Conservation (phyloP, 305 asterid species). For the Fraxinus dipetala region DNA sequence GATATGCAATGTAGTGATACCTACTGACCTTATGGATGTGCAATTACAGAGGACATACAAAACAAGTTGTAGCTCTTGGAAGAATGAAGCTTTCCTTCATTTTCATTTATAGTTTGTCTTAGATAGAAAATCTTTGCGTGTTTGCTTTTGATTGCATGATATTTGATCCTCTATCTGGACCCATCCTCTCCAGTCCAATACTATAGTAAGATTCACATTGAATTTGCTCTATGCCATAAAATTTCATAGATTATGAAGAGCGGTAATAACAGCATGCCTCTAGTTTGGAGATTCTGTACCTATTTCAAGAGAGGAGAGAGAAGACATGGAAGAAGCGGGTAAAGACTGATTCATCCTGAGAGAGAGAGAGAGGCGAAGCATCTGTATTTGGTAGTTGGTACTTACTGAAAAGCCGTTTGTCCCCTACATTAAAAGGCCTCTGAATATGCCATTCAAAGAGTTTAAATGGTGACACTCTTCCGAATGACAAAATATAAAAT, state of each 20-base stretch:
- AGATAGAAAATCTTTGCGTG: not conserved
- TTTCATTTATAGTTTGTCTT: too few species aligned
- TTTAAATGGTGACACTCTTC: conserved; percentile 7
- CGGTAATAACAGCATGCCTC: not conserved
- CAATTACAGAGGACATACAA: too few species aligned
- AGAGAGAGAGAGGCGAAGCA: not conserved
- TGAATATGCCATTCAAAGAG: conserved; percentile 15
- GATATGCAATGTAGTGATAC: not conserved
- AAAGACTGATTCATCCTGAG: not conserved
- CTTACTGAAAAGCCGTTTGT: not conserved
- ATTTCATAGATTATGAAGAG: not conserved
- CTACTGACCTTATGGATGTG: not conserved
- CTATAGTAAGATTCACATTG: not conserved
- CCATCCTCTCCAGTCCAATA: not conserved
- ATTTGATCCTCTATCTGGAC: not conserved
- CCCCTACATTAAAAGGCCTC: conserved; percentile 14
- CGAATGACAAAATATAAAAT: not conserved
- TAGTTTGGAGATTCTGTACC: not conserved
- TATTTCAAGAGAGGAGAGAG: not conserved
- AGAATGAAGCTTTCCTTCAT: too few species aligned
- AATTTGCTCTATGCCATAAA: not conserved
- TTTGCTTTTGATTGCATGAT: not conserved
- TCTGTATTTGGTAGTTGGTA: not conserved
- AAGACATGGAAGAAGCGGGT: not conserved
- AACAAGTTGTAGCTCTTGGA: too few species aligned